Conservation (phyloP, 2,329 filamentous ascomycete genomes). For the Exophiala sideris region DNA sequence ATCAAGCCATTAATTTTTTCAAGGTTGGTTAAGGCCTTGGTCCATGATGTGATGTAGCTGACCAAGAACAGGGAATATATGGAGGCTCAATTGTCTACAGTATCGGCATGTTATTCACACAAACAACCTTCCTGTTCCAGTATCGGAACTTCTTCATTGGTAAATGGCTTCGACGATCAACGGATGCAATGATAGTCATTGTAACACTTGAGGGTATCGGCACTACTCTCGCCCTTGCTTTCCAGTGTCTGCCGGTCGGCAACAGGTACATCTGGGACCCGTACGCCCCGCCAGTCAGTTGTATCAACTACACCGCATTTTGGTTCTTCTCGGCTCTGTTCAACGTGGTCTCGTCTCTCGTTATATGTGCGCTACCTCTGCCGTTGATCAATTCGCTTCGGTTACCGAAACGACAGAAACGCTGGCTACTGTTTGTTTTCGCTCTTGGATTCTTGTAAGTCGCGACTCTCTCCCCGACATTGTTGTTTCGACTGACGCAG, state of each 20-base stretch:
- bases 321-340: not conserved
- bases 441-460: not conserved
- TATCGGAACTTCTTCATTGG: not conserved
- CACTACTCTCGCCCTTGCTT: not conserved
- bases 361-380: not conserved
- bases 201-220: not conserved
- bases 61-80: not conserved
- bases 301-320: not conserved
- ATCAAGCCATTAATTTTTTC: not conserved
- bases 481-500: not conserved
- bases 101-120: not conserved
- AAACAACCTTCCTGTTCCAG: not conserved
- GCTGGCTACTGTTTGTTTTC: not conserved
- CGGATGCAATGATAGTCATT: not conserved
- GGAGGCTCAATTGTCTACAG: constrained; percentile 1
- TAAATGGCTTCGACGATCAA: not conserved
- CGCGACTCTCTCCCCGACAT: not conserved
- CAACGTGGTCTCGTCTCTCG: not conserved
- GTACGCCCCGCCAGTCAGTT: not conserved
- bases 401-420: constrained; percentile 1
- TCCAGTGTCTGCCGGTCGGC: not conserved
- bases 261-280: not conserved
- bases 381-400: not conserved
- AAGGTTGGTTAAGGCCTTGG: not conserved
- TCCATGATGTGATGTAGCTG: not conserved